Conservation (phyloP, 2,329 filamentous ascomycete species). For the Elsinoe fawcettii region DNA sequence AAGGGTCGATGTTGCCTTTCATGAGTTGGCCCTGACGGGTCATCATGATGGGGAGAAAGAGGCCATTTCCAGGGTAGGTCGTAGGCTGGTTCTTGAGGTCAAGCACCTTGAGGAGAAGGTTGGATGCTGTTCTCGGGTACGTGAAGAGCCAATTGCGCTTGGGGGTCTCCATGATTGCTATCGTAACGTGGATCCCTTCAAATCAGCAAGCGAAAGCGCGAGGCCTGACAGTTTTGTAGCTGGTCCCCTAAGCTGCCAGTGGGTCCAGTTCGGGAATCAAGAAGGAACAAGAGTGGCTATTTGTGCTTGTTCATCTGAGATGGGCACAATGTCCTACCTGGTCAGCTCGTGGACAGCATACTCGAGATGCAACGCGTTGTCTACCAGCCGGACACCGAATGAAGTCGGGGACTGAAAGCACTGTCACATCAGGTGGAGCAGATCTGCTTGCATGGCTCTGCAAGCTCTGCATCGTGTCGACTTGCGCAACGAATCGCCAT, state of each 20-base stretch:
- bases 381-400: background rate
- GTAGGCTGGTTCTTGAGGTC: conserved; percentile 1
- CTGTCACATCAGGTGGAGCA: background rate
- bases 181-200: background rate
- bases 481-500: background rate
- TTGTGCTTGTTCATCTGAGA: background rate
- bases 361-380: background rate
- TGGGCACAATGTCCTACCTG: background rate
- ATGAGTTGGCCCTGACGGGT: conserved; percentile 7
- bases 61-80: conserved; percentile 6
- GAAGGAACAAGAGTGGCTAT: background rate
- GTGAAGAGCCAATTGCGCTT: conserved; percentile 12
- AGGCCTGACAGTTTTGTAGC: background rate
- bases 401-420: background rate
- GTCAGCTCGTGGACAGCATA: background rate
- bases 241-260: background rate
- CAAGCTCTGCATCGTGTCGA: background rate
- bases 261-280: background rate
- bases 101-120: conserved; percentile 12
- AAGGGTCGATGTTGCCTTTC: background rate
- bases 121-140: conserved; percentile 6
- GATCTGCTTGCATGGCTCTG: background rate
- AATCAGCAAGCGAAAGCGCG: too few species aligned
- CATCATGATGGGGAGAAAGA: conserved; percentile 15
- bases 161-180: background rate